Evolutionary conservation across 257 asterid genomes (phyloP), one percentile per base, ranked within the genome.

Genomic region (Gentiana straminea): DNA sequence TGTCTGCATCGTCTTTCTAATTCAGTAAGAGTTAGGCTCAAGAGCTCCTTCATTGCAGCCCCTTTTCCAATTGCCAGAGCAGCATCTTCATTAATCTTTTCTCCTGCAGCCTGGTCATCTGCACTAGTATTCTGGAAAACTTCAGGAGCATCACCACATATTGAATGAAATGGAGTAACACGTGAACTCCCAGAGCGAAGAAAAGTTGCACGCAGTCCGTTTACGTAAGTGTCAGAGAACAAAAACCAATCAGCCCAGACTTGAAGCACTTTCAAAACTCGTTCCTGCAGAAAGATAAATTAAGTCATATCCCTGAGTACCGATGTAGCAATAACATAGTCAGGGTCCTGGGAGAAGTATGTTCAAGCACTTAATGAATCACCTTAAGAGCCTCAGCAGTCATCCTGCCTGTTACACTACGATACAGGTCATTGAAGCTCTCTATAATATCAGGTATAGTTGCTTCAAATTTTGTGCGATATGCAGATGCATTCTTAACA

Each of bases 371-470:
- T 38, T 35, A 24, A 39, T 54, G 58, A 47, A 62, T 61, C 79
- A 81, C 97, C 89, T 86, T 89, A 54, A 89, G 95, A 71, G 95
- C 95, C 76, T 89, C 97, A 33, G 94, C 97, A 3, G 97, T 86
- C 50, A 89, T 89, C 65, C 97, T 75, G 33, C 97, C 97, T 45
- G 99, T 88, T 58, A 92, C 79, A 74, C 95, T 81, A 62, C 95
- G 89, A 65, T 86, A 86, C 61, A 86, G 80, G 76, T 90, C 98
- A 68, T 90, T 90, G 70, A 86, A 90, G 75, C 98, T 90, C 79
- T 90, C 98, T 76, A 84, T 74, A 63, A 88, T 75, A 73, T 88
- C 96, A 47, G 96, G 93, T 55, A 88, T 61, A 62, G 88, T 79
- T 60, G 93, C 81, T 81, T 89, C 97, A 34, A 89, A 89, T 78